A percentile compares a stretch with the other conserved stretches of the same genome.
These are phyloP conservation scores for Nepenthes gracilis DNA, from an alignment of 148 eudicot species.

Conservation along the genomic window DNA sequence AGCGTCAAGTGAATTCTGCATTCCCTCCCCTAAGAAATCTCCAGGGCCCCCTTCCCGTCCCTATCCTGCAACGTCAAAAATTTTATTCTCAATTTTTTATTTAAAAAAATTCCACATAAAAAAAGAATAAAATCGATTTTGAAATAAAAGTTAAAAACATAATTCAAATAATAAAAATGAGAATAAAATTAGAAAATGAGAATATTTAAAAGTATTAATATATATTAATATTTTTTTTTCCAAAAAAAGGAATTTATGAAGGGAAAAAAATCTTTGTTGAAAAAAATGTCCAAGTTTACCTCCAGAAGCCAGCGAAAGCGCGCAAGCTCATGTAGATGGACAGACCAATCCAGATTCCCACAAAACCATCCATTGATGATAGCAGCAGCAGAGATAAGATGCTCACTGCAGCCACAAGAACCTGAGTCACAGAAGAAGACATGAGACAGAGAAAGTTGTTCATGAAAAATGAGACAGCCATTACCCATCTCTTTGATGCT, in stretches of 20 bases:
- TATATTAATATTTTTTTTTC: too few species aligned
- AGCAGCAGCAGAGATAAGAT: constrained; percentile 21
- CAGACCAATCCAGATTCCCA: constrained; percentile 36
- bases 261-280: too few species aligned
- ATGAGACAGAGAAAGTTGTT: not conserved
- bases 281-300: too few species aligned
- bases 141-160: too few species aligned
- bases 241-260: not conserved
- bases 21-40: constrained; percentile 4
- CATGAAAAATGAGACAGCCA: too few species aligned
- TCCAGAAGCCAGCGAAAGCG: constrained; percentile 34
- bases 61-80: constrained; percentile 15
- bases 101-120: too few species aligned
- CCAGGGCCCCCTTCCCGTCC: constrained; percentile 13
- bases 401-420: constrained; percentile 22
- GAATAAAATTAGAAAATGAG: too few species aligned
- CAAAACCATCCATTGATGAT: constrained; percentile 24
- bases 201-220: too few species aligned
- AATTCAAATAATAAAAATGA: not conserved
- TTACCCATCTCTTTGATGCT: too few species aligned
- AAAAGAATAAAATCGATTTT: too few species aligned
- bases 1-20: too few species aligned
- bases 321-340: constrained; percentile 33
- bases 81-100: too few species aligned
- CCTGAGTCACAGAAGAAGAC: constrained; percentile 9